Conservation (phyloP, 768 basidiomycete species). For the Daedaleopsis sinensis region DNA sequence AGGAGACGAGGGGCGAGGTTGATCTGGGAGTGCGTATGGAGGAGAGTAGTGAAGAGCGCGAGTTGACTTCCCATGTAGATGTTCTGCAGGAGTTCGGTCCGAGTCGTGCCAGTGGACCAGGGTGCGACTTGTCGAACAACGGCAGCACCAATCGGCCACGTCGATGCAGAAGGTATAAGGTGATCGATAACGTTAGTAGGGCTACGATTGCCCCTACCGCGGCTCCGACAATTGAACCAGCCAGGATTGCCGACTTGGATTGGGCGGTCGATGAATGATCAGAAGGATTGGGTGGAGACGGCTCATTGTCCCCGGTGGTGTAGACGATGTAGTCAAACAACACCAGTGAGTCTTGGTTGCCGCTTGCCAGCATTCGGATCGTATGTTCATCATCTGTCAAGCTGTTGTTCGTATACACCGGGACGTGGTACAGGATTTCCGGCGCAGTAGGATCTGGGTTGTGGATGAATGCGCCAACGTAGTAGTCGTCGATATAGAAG, state of each 20-base stretch:
- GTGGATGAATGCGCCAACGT: constrained; percentile 3
- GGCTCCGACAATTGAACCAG: neutral
- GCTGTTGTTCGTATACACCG: constrained; percentile 1
- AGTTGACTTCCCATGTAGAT: neutral
- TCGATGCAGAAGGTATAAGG: neutral
- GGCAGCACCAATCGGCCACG: neutral
- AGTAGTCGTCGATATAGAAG: constrained; percentile 15
- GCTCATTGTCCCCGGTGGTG: neutral
- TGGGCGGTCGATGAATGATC: no score
- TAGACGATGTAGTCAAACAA: constrained; percentile 10
- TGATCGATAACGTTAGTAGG: neutral
- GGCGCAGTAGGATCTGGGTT: neutral
- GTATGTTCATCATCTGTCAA: neutral
- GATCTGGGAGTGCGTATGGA: neutral
- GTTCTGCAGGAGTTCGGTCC: no score
- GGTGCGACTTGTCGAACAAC: neutral
- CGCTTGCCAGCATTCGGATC: neutral
- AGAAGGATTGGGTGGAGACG: neutral
- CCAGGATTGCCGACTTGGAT: neutral
- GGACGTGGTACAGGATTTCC: neutral
- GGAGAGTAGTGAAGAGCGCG: neutral
- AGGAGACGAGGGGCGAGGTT: neutral
- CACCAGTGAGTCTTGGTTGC: neutral
- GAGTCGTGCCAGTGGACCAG: no score
- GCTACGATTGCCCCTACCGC: constrained; percentile 5